phyloP scores from a whole-genome alignment of 768 basidiomycete genomes.

The Lentinula guzmanii region DNA sequence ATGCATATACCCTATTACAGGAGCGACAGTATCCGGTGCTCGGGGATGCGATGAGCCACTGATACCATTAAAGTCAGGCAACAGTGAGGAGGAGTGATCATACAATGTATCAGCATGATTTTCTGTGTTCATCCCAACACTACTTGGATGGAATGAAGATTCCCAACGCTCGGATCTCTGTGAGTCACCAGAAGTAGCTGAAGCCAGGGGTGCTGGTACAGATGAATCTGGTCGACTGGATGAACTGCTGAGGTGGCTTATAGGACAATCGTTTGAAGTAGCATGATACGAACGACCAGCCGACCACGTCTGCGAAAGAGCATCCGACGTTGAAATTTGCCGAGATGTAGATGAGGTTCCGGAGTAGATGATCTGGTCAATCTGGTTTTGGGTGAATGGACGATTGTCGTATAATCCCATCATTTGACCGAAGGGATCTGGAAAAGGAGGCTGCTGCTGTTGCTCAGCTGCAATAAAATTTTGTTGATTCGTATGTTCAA shows the following conservation, averaged over 20 bases:
- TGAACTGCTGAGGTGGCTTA: too few relatives aligned
- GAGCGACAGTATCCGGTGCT: not conserved
- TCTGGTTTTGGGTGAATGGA: not conserved
- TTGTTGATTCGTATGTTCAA: not conserved
- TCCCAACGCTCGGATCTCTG: too few relatives aligned
- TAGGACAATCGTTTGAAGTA: not conserved
- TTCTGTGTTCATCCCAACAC: too few relatives aligned
- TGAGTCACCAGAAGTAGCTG: too few relatives aligned
- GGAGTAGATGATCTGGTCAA: not conserved
- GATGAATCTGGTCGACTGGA: too few relatives aligned
- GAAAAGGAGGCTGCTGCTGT: not conserved
- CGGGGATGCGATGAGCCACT: not conserved
- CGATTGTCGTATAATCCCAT: slow-evolving; percentile 1
- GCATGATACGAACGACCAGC: not conserved
- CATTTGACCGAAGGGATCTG: slow-evolving; percentile 2
- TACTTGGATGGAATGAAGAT: too few relatives aligned
- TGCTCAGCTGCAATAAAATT: not conserved
- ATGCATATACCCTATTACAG: not conserved
- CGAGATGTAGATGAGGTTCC: not conserved
- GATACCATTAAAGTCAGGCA: not conserved
- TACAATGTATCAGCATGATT: not conserved
- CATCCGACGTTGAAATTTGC: not conserved
- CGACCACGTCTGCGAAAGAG: not conserved
- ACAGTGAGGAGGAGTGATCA: not conserved
- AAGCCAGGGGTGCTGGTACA: too few relatives aligned